Evolutionary conservation across 768 basidiomycete genomes (phyloP).

Genomic region (Kwoniella pini): DNA sequence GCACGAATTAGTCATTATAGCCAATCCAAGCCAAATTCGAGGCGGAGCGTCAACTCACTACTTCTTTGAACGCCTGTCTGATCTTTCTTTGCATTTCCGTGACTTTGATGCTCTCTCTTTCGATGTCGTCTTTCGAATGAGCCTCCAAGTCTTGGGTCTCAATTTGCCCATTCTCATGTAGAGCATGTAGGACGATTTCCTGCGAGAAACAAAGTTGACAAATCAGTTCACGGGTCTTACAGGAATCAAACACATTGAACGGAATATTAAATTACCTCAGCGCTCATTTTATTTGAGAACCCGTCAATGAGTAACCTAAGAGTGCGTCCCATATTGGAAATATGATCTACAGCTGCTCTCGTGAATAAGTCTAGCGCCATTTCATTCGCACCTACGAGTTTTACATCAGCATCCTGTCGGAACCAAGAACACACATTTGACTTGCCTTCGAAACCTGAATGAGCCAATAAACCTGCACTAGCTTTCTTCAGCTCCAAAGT

Average conservation of each 20-base stretch:
- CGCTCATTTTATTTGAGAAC: constrained; percentile 72
- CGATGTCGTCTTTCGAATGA: constrained; percentile 84
- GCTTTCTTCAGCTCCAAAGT: constrained; percentile 36
- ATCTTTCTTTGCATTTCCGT: constrained; percentile 83
- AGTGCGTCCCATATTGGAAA: constrained; percentile 82
- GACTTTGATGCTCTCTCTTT: constrained; percentile 75
- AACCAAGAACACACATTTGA: constrained; percentile 12
- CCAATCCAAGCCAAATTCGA: neutral
- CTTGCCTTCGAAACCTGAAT: constrained; percentile 88
- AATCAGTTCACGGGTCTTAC: neutral
- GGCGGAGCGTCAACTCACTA: constrained; percentile 58
- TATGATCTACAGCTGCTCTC: constrained; percentile 74
- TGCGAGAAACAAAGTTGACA: constrained; percentile 51
- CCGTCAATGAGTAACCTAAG: constrained; percentile 80
- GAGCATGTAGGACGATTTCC: constrained; percentile 90
- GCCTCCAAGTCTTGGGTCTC: constrained; percentile 76
- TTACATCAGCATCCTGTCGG: too few species aligned
- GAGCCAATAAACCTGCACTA: constrained; percentile 65
- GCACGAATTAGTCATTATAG: neutral
- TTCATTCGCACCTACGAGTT: constrained; percentile 66
- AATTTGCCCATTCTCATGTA: constrained; percentile 84
- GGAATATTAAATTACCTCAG: constrained; percentile 64
- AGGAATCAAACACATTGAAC: neutral
- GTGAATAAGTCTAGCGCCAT: constrained; percentile 74
- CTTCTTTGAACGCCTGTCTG: constrained; percentile 75